Conservation (phyloP, 495 filamentous ascomycete genomes). For the Penicillium longicatenatum region DNA sequence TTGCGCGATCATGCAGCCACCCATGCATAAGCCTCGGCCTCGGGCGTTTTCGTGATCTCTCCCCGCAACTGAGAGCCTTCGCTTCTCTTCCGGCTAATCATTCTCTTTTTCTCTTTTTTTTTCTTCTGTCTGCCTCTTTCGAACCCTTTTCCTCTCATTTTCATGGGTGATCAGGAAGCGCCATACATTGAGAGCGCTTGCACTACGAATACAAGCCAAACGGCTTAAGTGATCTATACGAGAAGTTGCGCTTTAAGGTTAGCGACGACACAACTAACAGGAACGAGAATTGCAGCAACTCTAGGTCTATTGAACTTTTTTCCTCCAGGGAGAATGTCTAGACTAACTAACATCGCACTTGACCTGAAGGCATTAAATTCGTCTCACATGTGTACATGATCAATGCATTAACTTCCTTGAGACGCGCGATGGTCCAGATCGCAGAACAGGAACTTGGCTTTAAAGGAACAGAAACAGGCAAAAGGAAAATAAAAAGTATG, state of each 20-base stretch:
- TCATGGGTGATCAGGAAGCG: not conserved
- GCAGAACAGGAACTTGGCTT: conserved; percentile 23
- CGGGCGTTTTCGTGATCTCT: conserved; percentile 9
- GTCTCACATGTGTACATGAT: conserved; percentile 29
- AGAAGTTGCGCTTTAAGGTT: not conserved
- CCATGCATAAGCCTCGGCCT: conserved; percentile 8
- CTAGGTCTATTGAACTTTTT: conserved; percentile 11
- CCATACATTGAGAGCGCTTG: not conserved
- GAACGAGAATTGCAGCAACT: conserved; percentile 4
- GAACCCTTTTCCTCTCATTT: not conserved
- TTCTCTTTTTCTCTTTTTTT: not conserved
- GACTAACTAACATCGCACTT: conserved; percentile 16
- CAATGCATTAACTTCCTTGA: conserved; percentile 26
- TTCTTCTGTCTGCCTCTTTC: not conserved
- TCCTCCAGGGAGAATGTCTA: conserved; percentile 9
- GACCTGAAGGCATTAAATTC: conserved; percentile 29
- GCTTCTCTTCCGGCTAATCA: conserved; percentile 3
- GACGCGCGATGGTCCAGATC: conserved; percentile 26
- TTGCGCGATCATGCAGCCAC: not conserved
- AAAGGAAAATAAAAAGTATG: conserved; percentile 27
- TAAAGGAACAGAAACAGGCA: conserved; percentile 14
- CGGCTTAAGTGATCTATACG: not conserved
- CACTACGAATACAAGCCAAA: not conserved
- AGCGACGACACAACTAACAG: too few relatives aligned
- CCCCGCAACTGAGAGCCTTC: conserved; percentile 2